Percentiles rank a stretch among this genome's conserved stretches.
phyloP scores from a whole-genome alignment of 352 stramenopile species.

The Blastocystis sp. region DNA sequence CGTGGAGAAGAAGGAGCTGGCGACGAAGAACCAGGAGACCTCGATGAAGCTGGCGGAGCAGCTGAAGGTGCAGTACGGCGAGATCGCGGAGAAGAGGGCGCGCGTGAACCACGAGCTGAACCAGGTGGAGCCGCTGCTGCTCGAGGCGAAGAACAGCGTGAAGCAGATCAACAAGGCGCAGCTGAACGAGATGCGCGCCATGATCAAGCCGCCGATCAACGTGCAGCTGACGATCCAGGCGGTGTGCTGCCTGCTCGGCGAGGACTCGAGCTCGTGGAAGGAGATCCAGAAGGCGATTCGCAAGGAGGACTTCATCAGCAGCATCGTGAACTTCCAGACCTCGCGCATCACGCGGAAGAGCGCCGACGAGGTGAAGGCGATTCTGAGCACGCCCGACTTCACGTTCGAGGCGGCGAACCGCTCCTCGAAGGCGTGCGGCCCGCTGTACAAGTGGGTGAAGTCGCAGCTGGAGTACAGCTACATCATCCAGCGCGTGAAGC shows the following conservation, averaged over 20 bases:
- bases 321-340: slow-evolving; percentile 97
- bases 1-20: slow-evolving; percentile 88
- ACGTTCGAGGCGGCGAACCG: slow-evolving; percentile 81
- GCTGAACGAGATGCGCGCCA: slow-evolving; percentile 95
- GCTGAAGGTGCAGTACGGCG: slow-evolving; percentile 90
- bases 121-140: slow-evolving; percentile 93
- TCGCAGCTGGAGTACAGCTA: slow-evolving; percentile 97
- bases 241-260: slow-evolving; percentile 96
- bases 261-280: slow-evolving; percentile 92
- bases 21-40: slow-evolving; percentile 93
- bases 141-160: slow-evolving; percentile 92
- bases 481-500: slow-evolving; percentile 97
- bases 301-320: slow-evolving; percentile 97
- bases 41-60: slow-evolving; percentile 90
- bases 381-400: slow-evolving; percentile 76
- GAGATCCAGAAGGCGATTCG: slow-evolving; percentile 96
- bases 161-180: slow-evolving; percentile 97
- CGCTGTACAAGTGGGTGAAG: slow-evolving; percentile 97
- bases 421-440: slow-evolving; percentile 94
- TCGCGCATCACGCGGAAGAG: slow-evolving; percentile 90
- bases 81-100: slow-evolving; percentile 91
- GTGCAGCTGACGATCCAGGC: slow-evolving; percentile 95
- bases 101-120: slow-evolving; percentile 94
- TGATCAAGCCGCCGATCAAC: slow-evolving; percentile 91
- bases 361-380: slow-evolving; percentile 55